These are phyloP conservation scores for peach (Prunus persica) DNA, from an alignment of 306 rosid species.

Conservation along the genomic window DNA sequence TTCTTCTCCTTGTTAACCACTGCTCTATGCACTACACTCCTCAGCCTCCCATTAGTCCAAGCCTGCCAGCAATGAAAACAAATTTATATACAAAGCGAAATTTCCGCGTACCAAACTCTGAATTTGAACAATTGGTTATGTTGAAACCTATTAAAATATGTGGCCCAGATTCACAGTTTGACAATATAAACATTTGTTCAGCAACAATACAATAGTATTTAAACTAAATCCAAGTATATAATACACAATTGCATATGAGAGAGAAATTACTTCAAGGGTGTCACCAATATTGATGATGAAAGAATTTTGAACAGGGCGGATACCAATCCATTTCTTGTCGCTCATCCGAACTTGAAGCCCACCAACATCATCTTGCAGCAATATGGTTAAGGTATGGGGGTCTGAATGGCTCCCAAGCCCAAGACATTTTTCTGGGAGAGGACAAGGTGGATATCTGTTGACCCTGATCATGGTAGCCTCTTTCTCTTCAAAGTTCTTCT, in stretches of 20 bases:
- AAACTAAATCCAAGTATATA: neutral
- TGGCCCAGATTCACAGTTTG: neutral
- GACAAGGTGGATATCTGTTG: conserved; percentile 15
- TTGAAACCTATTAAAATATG: no score
- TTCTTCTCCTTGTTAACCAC: conserved; percentile 20
- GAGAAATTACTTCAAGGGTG: conserved; percentile 1
- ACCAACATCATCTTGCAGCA: conserved; percentile 12
- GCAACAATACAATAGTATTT: neutral
- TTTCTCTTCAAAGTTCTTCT: neutral
- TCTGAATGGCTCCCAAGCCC: conserved; percentile 22
- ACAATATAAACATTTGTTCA: neutral
- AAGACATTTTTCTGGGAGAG: conserved; percentile 19
- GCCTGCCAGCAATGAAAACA: neutral
- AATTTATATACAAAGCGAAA: no score
- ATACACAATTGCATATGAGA: neutral
- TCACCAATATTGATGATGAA: conserved; percentile 16
- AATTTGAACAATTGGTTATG: no score
- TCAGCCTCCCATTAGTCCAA: conserved; percentile 16
- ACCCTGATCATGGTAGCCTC: conserved; percentile 14
- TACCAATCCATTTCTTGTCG: conserved; percentile 13
- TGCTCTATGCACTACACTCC: conserved; percentile 19
- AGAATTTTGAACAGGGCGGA: conserved; percentile 10
- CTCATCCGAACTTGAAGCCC: conserved; percentile 2
- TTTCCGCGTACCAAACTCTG: no score
- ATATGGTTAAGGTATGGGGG: conserved; percentile 15